A percentile compares a stretch with the other conserved stretches of the same genome.
Conservation (phyloP, 1,284 basidiomycete genomes). For the Leucoagaricus sp. region DNA sequence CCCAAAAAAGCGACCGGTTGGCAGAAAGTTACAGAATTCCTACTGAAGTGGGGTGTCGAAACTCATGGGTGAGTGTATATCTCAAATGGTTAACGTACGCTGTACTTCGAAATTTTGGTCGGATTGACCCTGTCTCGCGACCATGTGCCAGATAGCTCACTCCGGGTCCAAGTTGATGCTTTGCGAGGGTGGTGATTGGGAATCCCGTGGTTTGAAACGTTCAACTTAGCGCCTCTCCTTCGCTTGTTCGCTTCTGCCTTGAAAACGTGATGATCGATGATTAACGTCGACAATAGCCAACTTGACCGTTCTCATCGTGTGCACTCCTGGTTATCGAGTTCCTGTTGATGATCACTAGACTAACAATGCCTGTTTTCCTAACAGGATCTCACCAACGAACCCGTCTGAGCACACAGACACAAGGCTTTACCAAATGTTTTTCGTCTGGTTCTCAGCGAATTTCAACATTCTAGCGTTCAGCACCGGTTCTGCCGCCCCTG, state of each 20-base stretch:
- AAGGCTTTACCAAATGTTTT: constrained; percentile 64
- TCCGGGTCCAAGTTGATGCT: no score
- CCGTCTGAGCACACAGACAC: constrained; percentile 47
- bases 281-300: no score
- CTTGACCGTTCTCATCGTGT: no score
- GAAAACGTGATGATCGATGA: no score
- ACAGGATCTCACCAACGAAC: constrained; percentile 54
- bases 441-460: constrained; percentile 66
- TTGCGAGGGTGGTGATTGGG: no score
- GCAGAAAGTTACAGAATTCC: constrained; percentile 17
- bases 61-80: constrained; percentile 40
- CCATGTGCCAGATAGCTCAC: no score
- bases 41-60: constrained; percentile 32
- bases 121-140: no score
- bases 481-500: constrained; percentile 60
- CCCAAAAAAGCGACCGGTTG: constrained; percentile 6
- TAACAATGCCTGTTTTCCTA: not conserved
- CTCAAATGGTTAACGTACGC: not conserved
- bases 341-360: not conserved
- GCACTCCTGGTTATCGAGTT: not conserved
- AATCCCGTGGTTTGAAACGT: no score
- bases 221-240: no score
- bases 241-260: no score
- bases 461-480: constrained; percentile 57
- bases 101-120: no score